phyloP scores from a whole-genome alignment of 2,329 filamentous ascomycete species.

The Penicillium palitans region DNA sequence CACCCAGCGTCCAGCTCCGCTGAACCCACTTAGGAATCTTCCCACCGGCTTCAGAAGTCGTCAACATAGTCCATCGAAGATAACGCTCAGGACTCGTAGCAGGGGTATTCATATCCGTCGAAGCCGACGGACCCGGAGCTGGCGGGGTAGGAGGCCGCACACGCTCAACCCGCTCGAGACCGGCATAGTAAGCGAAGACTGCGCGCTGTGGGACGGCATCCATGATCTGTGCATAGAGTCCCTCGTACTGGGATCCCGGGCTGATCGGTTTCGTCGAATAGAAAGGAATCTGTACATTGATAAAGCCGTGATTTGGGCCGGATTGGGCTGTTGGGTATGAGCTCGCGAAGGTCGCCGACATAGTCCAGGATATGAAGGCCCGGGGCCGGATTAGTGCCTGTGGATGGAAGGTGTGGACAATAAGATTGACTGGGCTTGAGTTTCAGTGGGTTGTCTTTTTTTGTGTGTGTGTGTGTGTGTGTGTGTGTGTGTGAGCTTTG shows the following conservation, averaged over 20 bases:
- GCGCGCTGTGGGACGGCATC: constrained; percentile 26
- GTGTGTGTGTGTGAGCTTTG: not conserved
- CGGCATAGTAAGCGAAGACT: constrained; percentile 38
- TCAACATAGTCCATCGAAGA: constrained; percentile 41
- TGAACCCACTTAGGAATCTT: constrained; percentile 41
- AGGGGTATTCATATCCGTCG: not conserved
- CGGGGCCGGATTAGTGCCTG: constrained; percentile 34
- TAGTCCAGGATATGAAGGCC: constrained; percentile 35
- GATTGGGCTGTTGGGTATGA: not conserved
- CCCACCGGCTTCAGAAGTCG: constrained; percentile 39
- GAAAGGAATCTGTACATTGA: constrained; percentile 39
- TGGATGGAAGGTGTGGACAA: constrained; percentile 41
- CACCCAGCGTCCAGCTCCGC: constrained; percentile 39
- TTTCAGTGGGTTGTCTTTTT: not conserved
- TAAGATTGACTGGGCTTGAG: constrained; percentile 31
- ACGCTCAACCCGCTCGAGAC: constrained; percentile 34
- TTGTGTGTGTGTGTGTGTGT: not conserved
- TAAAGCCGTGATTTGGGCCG: constrained; percentile 22
- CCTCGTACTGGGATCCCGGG: not conserved
- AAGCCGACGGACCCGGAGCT: not conserved
- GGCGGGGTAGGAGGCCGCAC: not conserved
- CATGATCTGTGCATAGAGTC: constrained; percentile 24
- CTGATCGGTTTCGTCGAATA: not conserved
- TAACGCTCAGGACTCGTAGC: not conserved
- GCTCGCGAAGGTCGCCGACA: constrained; percentile 32